Percentiles rank a stretch among this genome's conserved stretches.
These are phyloP conservation scores for Rhynchospora pubera DNA, from an alignment of 176 grass and related monocot genomes.

Conservation along the genomic window DNA sequence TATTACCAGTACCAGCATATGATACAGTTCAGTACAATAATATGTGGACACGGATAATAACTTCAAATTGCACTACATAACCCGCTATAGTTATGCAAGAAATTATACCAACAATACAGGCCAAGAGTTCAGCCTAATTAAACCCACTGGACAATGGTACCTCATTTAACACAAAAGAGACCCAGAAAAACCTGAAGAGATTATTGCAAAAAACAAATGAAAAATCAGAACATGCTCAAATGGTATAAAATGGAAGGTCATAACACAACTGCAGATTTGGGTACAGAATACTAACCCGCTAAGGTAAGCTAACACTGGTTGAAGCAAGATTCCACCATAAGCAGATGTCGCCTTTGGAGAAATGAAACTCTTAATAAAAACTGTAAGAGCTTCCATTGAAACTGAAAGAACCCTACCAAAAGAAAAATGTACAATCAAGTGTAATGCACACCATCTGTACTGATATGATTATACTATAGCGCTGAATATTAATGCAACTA, in stretches of 20 bases:
- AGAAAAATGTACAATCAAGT: neutral
- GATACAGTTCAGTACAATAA: conserved; percentile 23
- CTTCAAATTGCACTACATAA: neutral
- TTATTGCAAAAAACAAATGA: neutral
- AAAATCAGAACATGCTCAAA: neutral
- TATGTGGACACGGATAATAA: conserved; percentile 13
- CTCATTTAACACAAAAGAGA: neutral
- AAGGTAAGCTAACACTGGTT: conserved; percentile 90
- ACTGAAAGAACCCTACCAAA: conserved; percentile 70
- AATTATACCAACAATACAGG: neutral
- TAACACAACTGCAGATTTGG: neutral
- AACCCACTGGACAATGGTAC: neutral
- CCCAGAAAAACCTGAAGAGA: neutral
- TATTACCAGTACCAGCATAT: neutral
- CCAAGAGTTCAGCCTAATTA: neutral
- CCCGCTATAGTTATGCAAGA: neutral
- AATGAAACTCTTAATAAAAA: conserved; percentile 87
- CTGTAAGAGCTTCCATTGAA: conserved; percentile 92
- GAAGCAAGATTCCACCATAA: conserved; percentile 79
- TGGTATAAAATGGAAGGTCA: neutral
- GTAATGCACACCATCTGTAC: neutral
- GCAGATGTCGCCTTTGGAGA: conserved; percentile 41
- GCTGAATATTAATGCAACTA: neutral
- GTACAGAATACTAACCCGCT: conserved; percentile 54
- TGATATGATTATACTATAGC: neutral